phyloP scores from a whole-genome alignment of 2,329 filamentous ascomycete species.

The Aureobasidium subglaciale region DNA sequence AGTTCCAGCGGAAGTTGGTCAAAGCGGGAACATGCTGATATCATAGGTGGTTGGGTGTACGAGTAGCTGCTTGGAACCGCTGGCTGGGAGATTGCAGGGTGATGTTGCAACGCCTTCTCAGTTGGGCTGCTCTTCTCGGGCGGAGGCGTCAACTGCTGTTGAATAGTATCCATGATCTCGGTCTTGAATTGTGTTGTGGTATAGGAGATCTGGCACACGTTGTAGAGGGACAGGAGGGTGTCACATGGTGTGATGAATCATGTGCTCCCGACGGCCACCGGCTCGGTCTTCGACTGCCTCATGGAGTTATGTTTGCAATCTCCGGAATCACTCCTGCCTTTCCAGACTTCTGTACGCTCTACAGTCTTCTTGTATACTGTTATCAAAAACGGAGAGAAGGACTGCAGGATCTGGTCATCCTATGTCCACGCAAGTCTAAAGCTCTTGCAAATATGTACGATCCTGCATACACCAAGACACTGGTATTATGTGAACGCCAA shows the following conservation, averaged over 20 bases:
- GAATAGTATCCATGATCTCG: not conserved
- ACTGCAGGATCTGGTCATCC: too few species aligned
- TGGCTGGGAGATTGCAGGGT: conserved; percentile 10
- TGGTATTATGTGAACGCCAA: too few species aligned
- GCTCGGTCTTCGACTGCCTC: not conserved
- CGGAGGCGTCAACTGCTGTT: conserved; percentile 1
- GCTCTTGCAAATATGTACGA: too few species aligned
- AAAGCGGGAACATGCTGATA: not conserved
- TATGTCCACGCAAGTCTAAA: too few species aligned
- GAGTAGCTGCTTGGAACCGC: not conserved
- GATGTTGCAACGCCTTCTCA: not conserved
- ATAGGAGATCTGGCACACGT: not conserved
- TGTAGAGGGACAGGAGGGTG: not conserved
- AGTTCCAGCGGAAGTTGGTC: conserved; percentile 5
- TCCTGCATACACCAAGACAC: too few species aligned
- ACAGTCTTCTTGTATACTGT: too few species aligned
- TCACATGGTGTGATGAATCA: conserved; percentile 9
- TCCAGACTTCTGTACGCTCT: too few species aligned
- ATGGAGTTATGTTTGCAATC: not conserved
- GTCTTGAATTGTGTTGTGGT: not conserved
- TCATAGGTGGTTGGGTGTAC: not conserved
- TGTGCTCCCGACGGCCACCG: not conserved
- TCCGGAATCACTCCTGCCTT: not conserved
- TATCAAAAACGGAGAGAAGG: too few species aligned
- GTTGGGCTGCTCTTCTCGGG: not conserved